Evolutionary conservation across 169 alveolate species (phyloP), one percentile per base, ranked within the genome.

Genomic region (Theileria luwenshuni): DNA sequence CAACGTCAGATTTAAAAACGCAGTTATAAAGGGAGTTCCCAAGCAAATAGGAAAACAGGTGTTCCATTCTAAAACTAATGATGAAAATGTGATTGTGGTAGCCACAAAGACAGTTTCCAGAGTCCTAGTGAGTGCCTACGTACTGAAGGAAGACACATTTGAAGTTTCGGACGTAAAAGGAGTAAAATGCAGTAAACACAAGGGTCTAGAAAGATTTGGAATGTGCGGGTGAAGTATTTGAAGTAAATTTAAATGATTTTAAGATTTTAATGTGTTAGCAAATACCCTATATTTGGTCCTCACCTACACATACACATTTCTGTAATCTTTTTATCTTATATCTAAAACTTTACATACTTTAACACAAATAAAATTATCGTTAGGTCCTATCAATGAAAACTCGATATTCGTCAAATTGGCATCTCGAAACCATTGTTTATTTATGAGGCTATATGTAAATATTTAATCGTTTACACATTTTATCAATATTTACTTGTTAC

Each of bases 31-130:
- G 45, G 86, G 86, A 3, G 70, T 51, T 64, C 77, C 65, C 5
- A 79, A 71, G 56, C 83, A 79, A 52, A 6, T 79, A 12, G 81
- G 60, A 30, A 79, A 79, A 38, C 77, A 71, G 5, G 86, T 79
- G 5, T 79, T 68, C 70, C 63, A 32, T 56, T 79, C 86, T 32
- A n/a, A 28, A 27, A 70, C 45, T 19, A 10, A 47, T 1, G 25
- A 13, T 10, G 77, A 71, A 21, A 69, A 58, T 10, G 12, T 79
- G 17, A 28, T 79, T 17, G 62, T 79, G 33, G 41, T 79, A 8
- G 81, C 72, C 38, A 48, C 60, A 10, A 74, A 63, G 21, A 79
- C 83, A 17, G 30, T 79, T n/a, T 41, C 19, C 38, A 32, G 28
- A 0, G 72, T 56, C 6, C 0, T 60, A 3, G 61, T 52, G 33